Evolutionary conservation across 1,284 basidiomycete species (phyloP).

Genomic region (Megacollybia platyphylla): DNA sequence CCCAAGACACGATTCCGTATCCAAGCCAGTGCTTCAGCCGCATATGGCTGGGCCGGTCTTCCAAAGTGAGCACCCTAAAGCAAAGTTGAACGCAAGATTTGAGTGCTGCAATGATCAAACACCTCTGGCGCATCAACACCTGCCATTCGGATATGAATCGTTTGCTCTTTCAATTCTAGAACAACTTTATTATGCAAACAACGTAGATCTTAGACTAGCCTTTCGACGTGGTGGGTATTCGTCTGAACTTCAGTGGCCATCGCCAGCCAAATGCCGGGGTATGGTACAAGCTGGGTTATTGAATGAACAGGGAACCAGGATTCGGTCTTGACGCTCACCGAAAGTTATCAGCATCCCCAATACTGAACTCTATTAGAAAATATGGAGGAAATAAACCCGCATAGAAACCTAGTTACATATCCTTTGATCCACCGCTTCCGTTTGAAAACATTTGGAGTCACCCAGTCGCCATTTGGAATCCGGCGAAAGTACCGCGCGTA

Average conservation of each 20-base stretch:
- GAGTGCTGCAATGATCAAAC: constrained; percentile 6
- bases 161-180: constrained; percentile 58
- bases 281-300: constrained; percentile 47
- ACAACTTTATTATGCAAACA: not conserved
- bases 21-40: constrained; percentile 63
- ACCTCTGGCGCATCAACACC: constrained; percentile 89
- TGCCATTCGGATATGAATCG: constrained; percentile 74
- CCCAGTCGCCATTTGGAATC: constrained; percentile 48
- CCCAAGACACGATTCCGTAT: constrained; percentile 45
- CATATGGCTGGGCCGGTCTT: constrained; percentile 58
- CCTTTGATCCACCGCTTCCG: constrained; percentile 57
- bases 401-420: constrained; percentile 54
- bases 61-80: constrained; percentile 71
- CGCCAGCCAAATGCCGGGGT: constrained; percentile 66
- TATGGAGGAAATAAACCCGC: not conserved
- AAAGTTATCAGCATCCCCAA: constrained; percentile 76
- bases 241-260: constrained; percentile 59
- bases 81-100: not conserved
- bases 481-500: constrained; percentile 49
- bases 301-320: not conserved
- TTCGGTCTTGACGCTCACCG: constrained; percentile 15
- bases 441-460: constrained; percentile 45
- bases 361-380: constrained; percentile 28
- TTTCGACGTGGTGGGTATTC: constrained; percentile 46
- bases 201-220: constrained; percentile 24